Evolutionary conservation across 805 yeast genomes (phyloP), one percentile per base, ranked within the genome.

Genomic region (Brettanomyces nanus): DNA sequence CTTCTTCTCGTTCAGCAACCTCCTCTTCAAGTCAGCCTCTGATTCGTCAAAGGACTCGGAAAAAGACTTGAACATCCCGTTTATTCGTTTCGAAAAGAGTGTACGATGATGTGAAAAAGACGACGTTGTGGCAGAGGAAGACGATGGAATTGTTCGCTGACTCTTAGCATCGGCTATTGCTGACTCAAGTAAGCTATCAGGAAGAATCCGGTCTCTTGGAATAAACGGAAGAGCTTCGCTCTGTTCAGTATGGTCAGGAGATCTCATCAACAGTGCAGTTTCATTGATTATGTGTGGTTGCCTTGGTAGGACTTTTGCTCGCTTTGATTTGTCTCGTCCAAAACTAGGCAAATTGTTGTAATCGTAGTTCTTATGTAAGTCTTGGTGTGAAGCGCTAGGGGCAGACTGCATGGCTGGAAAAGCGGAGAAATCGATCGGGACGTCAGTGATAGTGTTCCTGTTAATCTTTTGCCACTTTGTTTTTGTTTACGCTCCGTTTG

Each of bases 61-160:
- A 19, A 34, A 15, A 5, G 37, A 27, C n/a, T 28, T 34, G 19
- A 34, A 34, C 31, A 34, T 26, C 5, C 37, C 37, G 17, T 34
- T 27, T 14, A 34, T 34, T 18, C 31, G 31, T 17, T 34, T 17
- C 7, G 37, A 26, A 34, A 34, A 34, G 11, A 34, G 27, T 9
- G 37, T 34, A 10, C 22, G 21, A 15, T 27, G 17, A 17, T 15
- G 9, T 13, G 7, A 10, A 10, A 15, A 6, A 14, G 26, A 31
- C n/a, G 34, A 19, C 2, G n/a, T 13, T 5, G 21, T 13, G 13
- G 11, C 21, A 13, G 2, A 5, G 25, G 26, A 17, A 7, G 14
- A 9, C n/a, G n/a, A 25, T 10, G n/a, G 19, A 15, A 31, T 5
- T 13, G 17, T 13, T 20, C 22, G 19, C 10, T 26, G n/a, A 15